Base-by-base conservation (phyloP, 805 yeast species). In the Ogataea dorogensis region DNA sequence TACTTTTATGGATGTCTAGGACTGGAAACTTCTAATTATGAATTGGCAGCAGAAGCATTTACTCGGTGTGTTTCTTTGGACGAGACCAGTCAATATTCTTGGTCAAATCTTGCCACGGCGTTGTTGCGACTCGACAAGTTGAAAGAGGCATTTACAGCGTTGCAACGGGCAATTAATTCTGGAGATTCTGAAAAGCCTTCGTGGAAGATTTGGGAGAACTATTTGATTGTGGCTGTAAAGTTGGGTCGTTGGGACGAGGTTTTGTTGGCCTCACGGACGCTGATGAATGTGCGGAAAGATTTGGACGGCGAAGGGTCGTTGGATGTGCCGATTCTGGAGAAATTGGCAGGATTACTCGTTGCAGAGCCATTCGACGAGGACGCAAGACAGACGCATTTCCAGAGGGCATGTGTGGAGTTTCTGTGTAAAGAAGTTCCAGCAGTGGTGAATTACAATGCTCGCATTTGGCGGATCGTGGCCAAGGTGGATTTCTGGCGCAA, bases 171-270 rank as follows among this genome's bases (percentile, higher is more conserved):
- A 0, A 71, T 86, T 13, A 66, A 81, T 25, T 70, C 71, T 20
- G 81, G 87, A 23, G 81, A 79, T 30, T 76, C 79, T 17, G 68
- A 71, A 9, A 79, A 76, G 47, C 75, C 75, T 36, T 85, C 89
- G 32, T 86, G 97, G 96, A 77, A 85, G 50, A 78, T 93, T 21
- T 89, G 91, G 84, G 93, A 87, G 51, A 93, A 93, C 56, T 87
- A 79, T 51, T 65, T 86, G 54, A 67, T 79, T 18, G 91, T 91
- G 15, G 94, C 97, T 0, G 79, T 81, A 17, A 85, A 80, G 54
- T 64, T 89, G 28, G 69, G 75, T n/a, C 85, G 86, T 52, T 93
- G 98, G 97, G 79, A 75, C 43, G 95, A 87, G 40, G 96, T 85
- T 3, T 66, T 89, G 13, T 61, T 75, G 22, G 96, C 96, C 0